Evolutionary conservation across 2,329 filamentous ascomycete species (phyloP).

Genomic region (Davidsoniella australis): DNA sequence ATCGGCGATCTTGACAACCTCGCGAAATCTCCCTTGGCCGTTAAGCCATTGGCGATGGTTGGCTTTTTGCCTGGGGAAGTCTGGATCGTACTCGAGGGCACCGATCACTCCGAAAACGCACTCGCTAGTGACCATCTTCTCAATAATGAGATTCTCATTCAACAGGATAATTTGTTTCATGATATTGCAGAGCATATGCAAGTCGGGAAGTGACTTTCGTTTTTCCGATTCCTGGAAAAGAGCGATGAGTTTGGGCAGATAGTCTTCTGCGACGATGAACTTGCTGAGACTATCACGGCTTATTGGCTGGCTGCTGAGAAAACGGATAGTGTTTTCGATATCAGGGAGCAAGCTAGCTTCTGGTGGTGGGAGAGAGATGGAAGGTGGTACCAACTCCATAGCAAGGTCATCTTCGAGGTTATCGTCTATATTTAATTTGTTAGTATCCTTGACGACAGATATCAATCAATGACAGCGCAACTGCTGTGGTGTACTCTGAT

Average conservation of each 20-base stretch:
- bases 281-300: conserved; percentile 79
- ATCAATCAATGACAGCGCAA: not conserved
- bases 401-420: conserved; percentile 67
- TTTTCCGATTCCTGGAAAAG: conserved; percentile 81
- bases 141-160: conserved; percentile 89
- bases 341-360: conserved; percentile 70
- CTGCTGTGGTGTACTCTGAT: too few species aligned
- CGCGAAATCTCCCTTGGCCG: conserved; percentile 80
- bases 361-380: conserved; percentile 60
- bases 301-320: conserved; percentile 53
- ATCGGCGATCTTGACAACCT: conserved; percentile 86
- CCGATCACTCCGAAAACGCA: conserved; percentile 85
- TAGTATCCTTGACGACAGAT: conserved; percentile 14
- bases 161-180: conserved; percentile 92
- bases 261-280: conserved; percentile 69
- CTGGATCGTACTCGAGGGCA: conserved; percentile 91
- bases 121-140: conserved; percentile 79
- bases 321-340: conserved; percentile 69
- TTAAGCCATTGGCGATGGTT: conserved; percentile 89
- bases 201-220: conserved; percentile 66
- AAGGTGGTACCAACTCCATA: conserved; percentile 47
- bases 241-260: conserved; percentile 72
- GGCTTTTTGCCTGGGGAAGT: conserved; percentile 93
- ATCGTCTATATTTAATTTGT: conserved; percentile 12
- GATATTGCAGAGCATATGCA: conserved; percentile 90